A percentile compares a stretch with the other conserved stretches of the same genome.
phyloP scores from a whole-genome alignment of 2,329 filamentous ascomycete genomes.

The Colletotrichum coccodes region DNA sequence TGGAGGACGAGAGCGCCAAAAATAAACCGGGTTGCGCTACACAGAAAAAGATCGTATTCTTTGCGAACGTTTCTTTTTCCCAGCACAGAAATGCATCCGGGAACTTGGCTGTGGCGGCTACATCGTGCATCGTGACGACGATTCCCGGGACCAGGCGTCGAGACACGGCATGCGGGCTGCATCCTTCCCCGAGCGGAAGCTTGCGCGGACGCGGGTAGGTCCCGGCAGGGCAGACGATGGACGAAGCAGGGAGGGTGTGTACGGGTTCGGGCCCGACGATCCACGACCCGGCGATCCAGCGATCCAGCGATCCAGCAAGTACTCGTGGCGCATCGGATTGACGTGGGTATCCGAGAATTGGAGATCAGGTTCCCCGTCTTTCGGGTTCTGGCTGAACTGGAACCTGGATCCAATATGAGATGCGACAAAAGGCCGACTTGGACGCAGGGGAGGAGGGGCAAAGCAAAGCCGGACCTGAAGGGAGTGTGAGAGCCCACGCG shows the following conservation, averaged over 20 bases:
- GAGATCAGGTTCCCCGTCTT: not conserved
- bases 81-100: not conserved
- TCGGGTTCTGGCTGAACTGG: not conserved
- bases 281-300: not conserved
- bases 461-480: not conserved
- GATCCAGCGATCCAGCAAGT: not conserved
- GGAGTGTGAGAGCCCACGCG: not conserved
- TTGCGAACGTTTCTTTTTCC: slow-evolving; percentile 7
- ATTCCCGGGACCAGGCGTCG: not conserved
- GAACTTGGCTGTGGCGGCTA: not conserved
- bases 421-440: not conserved
- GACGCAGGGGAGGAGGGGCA: not conserved
- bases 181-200: slow-evolving; percentile 18
- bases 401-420: slow-evolving; percentile 1
- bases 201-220: not conserved
- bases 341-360: not conserved
- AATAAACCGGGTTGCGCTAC: slow-evolving; percentile 18
- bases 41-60: slow-evolving; percentile 1
- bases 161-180: not conserved
- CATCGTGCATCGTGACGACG: slow-evolving; percentile 9
- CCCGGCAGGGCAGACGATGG: slow-evolving; percentile 18
- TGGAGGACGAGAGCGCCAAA: not conserved
- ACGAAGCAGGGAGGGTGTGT: not conserved
- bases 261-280: not conserved
- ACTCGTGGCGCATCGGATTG: not conserved